These are phyloP conservation scores for Gossypium bickii DNA, from an alignment of 345 rosid genomes.

Conservation along the genomic window DNA sequence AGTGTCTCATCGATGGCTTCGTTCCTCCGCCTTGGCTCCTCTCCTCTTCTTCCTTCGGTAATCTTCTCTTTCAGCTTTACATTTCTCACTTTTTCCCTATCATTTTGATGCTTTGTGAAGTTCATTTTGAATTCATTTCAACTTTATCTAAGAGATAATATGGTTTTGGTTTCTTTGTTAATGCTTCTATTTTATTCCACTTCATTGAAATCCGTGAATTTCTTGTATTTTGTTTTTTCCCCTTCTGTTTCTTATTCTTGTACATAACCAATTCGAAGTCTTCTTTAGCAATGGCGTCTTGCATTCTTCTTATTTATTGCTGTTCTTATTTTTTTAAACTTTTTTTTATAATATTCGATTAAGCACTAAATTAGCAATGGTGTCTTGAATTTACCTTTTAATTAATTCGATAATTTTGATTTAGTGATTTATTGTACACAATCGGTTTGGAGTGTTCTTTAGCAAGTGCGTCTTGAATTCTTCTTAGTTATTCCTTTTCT, in stretches of 20 bases:
- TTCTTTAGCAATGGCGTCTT: background rate
- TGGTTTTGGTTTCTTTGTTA: background rate
- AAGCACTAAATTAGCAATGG: background rate
- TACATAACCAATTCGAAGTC: background rate
- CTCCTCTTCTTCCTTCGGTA: slow-evolving; percentile 46
- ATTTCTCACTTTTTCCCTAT: background rate
- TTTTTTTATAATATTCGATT: background rate
- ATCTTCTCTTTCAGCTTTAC: background rate
- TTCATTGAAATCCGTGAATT: background rate
- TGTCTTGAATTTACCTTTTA: background rate
- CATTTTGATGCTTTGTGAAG: background rate
- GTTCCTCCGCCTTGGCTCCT: slow-evolving; percentile 75
- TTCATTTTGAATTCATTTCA: background rate
- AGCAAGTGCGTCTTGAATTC: background rate
- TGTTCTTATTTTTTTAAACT: background rate
- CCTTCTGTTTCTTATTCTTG: background rate
- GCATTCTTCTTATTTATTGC: background rate
- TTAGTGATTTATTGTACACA: background rate
- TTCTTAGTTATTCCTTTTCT: background rate
- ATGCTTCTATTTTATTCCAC: background rate
- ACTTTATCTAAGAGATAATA: background rate
- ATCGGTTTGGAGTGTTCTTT: background rate
- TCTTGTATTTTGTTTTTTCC: background rate
- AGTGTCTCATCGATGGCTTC: slow-evolving; percentile 59
- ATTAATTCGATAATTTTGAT: background rate